These are phyloP conservation scores for Exophiala sp. DNA, from an alignment of 2,329 filamentous ascomycete species.

Conservation along the genomic window DNA sequence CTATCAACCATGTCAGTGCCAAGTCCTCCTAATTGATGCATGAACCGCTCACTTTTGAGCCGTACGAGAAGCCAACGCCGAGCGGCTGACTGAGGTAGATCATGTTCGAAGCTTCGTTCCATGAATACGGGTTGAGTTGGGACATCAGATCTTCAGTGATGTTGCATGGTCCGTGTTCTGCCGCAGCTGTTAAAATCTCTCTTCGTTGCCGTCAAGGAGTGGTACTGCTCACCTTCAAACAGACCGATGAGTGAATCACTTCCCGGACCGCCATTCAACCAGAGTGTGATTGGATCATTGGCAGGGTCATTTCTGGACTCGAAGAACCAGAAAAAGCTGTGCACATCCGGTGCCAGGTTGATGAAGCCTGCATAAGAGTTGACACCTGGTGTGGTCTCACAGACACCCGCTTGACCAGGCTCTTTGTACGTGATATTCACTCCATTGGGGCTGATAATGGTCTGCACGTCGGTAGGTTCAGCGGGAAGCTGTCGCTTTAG, in stretches of 20 bases:
- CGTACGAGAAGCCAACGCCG: conserved; percentile 56
- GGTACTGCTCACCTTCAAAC: conserved; percentile 36
- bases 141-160: conserved; percentile 45
- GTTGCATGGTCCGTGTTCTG: conserved; percentile 42
- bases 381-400: conserved; percentile 54
- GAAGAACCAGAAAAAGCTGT: conserved; percentile 57
- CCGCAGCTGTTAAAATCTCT: conserved; percentile 16
- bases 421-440: conserved; percentile 58
- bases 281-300: conserved; percentile 40
- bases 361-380: conserved; percentile 57
- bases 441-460: conserved; percentile 40
- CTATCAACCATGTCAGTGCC: conserved; percentile 7
- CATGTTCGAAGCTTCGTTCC: conserved; percentile 59
- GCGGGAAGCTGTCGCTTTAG: conserved; percentile 36
- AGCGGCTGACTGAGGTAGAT: conserved; percentile 61
- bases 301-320: conserved; percentile 51
- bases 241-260: conserved; percentile 37
- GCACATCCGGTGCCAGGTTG: conserved; percentile 50
- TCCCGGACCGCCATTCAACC: conserved; percentile 40
- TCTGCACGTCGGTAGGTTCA: conserved; percentile 37
- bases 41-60: conserved; percentile 29
- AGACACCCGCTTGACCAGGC: conserved; percentile 49
- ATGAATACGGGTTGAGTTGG: conserved; percentile 56
- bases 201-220: not conserved
- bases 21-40: conserved; percentile 9